Base-by-base conservation (phyloP, 2,329 filamentous ascomycete species). In the Berkeleyomyces rouxiae region DNA sequence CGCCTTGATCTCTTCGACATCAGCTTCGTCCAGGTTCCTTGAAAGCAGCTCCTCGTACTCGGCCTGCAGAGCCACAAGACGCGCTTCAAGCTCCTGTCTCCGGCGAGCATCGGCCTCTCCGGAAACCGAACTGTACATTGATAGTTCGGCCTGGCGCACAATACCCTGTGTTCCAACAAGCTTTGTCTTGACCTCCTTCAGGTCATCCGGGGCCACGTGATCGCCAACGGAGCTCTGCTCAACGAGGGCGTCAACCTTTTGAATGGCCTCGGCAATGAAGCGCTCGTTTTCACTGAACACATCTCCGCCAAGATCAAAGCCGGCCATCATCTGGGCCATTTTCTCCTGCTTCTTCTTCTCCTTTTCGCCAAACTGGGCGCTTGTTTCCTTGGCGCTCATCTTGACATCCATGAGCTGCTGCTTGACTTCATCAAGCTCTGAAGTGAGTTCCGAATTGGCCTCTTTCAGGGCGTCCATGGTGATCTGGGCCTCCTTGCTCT, bases 311-410 rank as follows among this genome's bases (percentile, higher is more conserved):
- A 99, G 82, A 70, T 99, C 92, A 69, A 99, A 97, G 3, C 92
- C 90, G 64, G 93, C 93, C 92, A 99, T 96, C 93, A 99, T 99
- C 80, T 96, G 88, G 51, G 93, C 93, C 93, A 99, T 99, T 75
- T 95, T 93, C 76, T 99, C 93, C 0, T 91, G 90, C 80, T 99
- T 99, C 77, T 90, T 91, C 79, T 90, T 92, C 75, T 97, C 95
- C 79, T 99, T 99, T 75, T 97, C 93, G 68, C 97, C 92, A 23
- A 95, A 77, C 13, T 90, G 86, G 7, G 90, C 90, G 53, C 83
- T 90, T 1, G 88, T 92, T 75, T 97, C 93, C 76, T 93, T 95
- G 63, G 92, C 90, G 68, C 85, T 93, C 88, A 97, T 96, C 77
- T 92, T 92, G 57, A 93, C 90, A 72, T 97, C 91, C 16, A 97